A percentile compares a stretch with the other conserved stretches of the same genome.
phyloP scores from a whole-genome alignment of 164 flowering plant species.

The Liriodendron chinense region DNA sequence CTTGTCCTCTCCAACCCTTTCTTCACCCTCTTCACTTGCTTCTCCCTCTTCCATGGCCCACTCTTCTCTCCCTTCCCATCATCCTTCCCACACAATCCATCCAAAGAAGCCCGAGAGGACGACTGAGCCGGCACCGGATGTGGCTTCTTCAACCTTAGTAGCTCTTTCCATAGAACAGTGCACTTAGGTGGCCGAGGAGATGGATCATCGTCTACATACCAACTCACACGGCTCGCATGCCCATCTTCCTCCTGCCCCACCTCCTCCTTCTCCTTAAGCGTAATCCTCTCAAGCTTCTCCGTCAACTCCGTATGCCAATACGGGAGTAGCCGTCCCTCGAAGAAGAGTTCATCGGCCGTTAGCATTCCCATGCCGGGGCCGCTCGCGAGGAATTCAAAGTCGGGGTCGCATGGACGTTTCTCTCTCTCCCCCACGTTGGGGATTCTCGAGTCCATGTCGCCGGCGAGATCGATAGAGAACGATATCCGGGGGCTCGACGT shows the following conservation, averaged over 20 bases:
- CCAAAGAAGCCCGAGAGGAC: conserved; percentile 9
- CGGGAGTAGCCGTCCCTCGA: conserved; percentile 81
- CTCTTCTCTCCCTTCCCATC: conserved; percentile 31
- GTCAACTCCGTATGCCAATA: conserved; percentile 58
- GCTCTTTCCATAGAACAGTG: conserved; percentile 92
- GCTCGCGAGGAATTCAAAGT: conserved; percentile 76
- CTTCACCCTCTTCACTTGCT: conserved; percentile 54
- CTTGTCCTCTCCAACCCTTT: conserved; percentile 81
- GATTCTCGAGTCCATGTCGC: conserved; percentile 42
- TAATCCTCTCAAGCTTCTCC: conserved; percentile 48
- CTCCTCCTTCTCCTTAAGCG: conserved; percentile 31
- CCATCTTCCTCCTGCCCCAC: conserved; percentile 15
- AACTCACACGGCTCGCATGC: conserved; percentile 27
- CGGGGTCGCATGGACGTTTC: conserved; percentile 25
- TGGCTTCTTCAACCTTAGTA: conserved; percentile 72
- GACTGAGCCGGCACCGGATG: conserved; percentile 61
- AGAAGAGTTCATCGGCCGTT: conserved; percentile 86
- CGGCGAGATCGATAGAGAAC: conserved; percentile 67
- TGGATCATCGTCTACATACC: conserved; percentile 89
- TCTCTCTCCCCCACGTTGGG: conserved; percentile 12
- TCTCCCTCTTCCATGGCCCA: conserved; percentile 51
- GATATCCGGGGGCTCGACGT: conserved; percentile 69
- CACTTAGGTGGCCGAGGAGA: conserved; percentile 96
- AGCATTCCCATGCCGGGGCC: conserved; percentile 36
- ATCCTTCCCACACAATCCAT: conserved; percentile 16